A percentile compares a stretch with the other conserved stretches of the same genome.
phyloP scores from a whole-genome alignment of 306 rosid species.

The Prinsepia uniflora region DNA sequence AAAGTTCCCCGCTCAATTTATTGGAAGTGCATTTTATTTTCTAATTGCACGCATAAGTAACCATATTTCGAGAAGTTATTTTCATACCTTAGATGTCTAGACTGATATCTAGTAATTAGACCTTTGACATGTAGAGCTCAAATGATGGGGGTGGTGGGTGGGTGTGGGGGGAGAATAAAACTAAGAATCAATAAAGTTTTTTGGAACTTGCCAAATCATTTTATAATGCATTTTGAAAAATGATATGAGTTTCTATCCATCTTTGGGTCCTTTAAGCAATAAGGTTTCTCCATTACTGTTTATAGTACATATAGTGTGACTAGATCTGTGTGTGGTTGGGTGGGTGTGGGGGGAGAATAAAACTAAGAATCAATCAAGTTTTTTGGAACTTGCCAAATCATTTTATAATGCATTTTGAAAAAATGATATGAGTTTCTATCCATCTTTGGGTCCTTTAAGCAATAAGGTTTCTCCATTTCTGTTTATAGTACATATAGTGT shows the following conservation, averaged over 20 bases:
- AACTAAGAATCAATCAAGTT: not conserved
- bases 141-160: no score
- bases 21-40: not conserved
- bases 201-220: no score
- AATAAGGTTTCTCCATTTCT: not conserved
- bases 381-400: no score
- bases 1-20: not conserved
- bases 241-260: not conserved
- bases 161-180: not conserved
- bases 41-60: not conserved
- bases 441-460: not conserved
- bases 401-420: not conserved
- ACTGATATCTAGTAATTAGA: not conserved
- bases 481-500: not conserved
- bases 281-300: not conserved
- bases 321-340: no score
- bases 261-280: not conserved
- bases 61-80: not conserved
- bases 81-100: not conserved
- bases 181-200: not conserved
- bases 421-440: not conserved
- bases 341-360: not conserved
- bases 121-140: not conserved
- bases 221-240: not conserved
- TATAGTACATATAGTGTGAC: not conserved